Percentiles rank a stretch among this genome's conserved stretches.
phyloP scores from a whole-genome alignment of 106 monocot genomes.

The Acorus gramineus region DNA sequence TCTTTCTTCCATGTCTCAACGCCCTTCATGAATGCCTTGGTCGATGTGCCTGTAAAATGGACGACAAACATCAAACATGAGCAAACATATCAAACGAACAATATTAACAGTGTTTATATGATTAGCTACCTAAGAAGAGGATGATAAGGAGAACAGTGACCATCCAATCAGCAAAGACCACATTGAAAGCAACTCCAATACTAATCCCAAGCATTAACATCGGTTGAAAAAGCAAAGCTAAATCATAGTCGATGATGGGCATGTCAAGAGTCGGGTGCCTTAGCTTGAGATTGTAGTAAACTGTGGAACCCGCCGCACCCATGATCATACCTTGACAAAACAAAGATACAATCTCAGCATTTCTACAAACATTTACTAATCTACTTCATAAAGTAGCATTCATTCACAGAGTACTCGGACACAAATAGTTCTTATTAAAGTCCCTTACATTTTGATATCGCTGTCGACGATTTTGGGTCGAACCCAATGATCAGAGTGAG shows the following conservation, averaged over 20 bases:
- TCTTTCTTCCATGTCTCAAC: constrained; percentile 68
- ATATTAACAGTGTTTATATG: too few relatives aligned
- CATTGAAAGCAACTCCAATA: constrained; percentile 59
- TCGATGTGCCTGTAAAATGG: constrained; percentile 31
- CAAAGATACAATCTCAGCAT: neutral
- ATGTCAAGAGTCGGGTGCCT: constrained; percentile 52
- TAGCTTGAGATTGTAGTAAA: constrained; percentile 57
- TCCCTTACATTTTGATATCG: constrained; percentile 37
- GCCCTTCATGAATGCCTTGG: constrained; percentile 52
- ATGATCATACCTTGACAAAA: constrained; percentile 43
- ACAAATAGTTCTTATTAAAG: neutral
- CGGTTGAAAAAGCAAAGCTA: constrained; percentile 47
- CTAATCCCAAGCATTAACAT: constrained; percentile 65
- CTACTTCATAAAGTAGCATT: too few relatives aligned
- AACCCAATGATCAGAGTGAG: constrained; percentile 52
- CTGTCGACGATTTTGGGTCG: constrained; percentile 37
- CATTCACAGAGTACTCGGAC: too few relatives aligned
- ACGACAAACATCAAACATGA: neutral
- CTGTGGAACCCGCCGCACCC: constrained; percentile 57
- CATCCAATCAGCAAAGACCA: constrained; percentile 61
- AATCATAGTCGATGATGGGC: constrained; percentile 56
- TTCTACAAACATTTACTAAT: too few relatives aligned
- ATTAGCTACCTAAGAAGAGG: constrained; percentile 39
- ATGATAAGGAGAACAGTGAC: constrained; percentile 52
- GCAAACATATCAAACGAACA: too few relatives aligned